Evolutionary conservation across 148 eudicot species (phyloP), one percentile per base, ranked within the genome.

Genomic region (Fagopyrum esculentum): DNA sequence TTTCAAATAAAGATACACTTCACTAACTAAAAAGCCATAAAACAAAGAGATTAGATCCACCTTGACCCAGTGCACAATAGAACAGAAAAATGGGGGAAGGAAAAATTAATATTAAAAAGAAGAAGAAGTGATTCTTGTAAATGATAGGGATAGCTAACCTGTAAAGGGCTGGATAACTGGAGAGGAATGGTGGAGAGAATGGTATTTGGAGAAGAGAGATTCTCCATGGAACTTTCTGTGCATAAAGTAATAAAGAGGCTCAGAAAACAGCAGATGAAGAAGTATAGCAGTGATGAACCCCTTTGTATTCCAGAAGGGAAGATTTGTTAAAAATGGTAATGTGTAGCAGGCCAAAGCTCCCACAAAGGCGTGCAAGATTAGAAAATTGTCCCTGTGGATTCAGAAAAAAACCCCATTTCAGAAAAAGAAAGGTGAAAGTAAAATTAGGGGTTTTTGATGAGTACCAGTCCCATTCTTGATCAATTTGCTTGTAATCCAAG

Each of bases 391-490:
- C 98, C 98, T 93, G 74, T 46, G 5, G 9, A 30, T 22, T 4
- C 40, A 46, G 11, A 7, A 17, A 6, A 26, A 13, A 52, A 49
- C 26, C 1, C 52, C 54, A 72, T 29, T 71, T 50, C 56, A 46
- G 48, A 15, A 71, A 56, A 60, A 40, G 19, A 22, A 19, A 17
- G 45, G 43, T 4, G 13, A 16, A 54, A 30, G 6, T 17, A 0
- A 44, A 44, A 59, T 19, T 9, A 40, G 9, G 17, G 54, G 30
- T 3, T 26, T 0, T 10, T 13, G 45, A 51, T 49, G 5, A 5
- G 5, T 89, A 93, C 98, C 98, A 93, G 78, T 93, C 71, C 93
- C 94, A 91, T 79, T 93, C 98, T 19, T 76, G 82, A 45, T 93
- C 98, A 45, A 93, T 85, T 78, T 93, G 98, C 73, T 89, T 84